Evolutionary conservation across 164 flowering plant species (phyloP).

Genomic region (Cinnamomum chago): DNA sequence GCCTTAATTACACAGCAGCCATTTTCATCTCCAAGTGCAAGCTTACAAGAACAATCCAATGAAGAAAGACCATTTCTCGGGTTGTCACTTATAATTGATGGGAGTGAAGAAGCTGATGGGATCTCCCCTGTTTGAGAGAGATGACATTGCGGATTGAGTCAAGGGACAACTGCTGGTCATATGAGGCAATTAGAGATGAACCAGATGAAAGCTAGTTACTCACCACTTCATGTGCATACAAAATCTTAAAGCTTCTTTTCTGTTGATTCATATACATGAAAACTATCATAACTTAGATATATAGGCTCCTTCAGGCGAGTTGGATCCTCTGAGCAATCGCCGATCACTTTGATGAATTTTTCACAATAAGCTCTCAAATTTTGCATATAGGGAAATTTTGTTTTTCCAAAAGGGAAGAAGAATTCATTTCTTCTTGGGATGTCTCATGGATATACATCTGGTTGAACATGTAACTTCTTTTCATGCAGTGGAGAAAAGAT

Average conservation of each 20-base stretch:
- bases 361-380: slow-evolving; percentile 19
- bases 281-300: slow-evolving; percentile 26
- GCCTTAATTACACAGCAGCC: slow-evolving; percentile 69
- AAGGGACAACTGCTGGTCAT: background rate
- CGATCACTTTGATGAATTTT: slow-evolving; percentile 5
- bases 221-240: slow-evolving; percentile 21
- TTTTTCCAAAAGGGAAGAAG: background rate
- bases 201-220: background rate
- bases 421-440: background rate
- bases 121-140: background rate
- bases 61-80: slow-evolving; percentile 12
- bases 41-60: slow-evolving; percentile 88
- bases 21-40: slow-evolving; percentile 91
- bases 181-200: background rate
- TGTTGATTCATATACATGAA: slow-evolving; percentile 30
- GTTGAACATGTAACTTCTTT: background rate
- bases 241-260: slow-evolving; percentile 22
- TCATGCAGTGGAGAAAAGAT: background rate
- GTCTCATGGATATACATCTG: background rate
- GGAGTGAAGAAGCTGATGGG: slow-evolving; percentile 8
- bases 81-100: background rate
- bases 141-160: background rate
- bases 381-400: slow-evolving; percentile 15
- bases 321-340: slow-evolving; percentile 2
- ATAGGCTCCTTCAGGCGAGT: slow-evolving; percentile 8